Conservation (phyloP, 306 rosid genomes). For the Luffa aegyptiaca region DNA sequence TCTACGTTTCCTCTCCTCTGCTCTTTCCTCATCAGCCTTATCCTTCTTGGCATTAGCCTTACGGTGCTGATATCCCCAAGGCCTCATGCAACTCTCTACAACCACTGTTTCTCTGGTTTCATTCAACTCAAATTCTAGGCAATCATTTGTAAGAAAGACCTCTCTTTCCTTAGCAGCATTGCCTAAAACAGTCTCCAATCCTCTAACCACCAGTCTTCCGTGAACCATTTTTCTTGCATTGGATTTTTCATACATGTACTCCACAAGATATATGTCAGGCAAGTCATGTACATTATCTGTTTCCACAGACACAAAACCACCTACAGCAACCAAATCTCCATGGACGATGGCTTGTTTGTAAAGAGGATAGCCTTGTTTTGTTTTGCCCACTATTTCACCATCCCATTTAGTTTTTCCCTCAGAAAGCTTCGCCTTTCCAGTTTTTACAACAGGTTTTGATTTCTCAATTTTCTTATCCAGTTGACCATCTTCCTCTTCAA, state of each 20-base stretch:
- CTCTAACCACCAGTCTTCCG: constrained; percentile 66
- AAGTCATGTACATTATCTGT: constrained; percentile 36
- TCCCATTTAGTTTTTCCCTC: constrained; percentile 54
- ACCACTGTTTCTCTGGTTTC: constrained; percentile 35
- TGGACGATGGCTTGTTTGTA: constrained; percentile 39
- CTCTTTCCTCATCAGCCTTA: constrained; percentile 52
- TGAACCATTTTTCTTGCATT: constrained; percentile 67
- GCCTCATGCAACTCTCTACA: constrained; percentile 33
- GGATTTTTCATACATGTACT: constrained; percentile 69
- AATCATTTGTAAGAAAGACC: constrained; percentile 72
- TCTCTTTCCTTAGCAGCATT: constrained; percentile 82
- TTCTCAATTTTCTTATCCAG: constrained; percentile 28
- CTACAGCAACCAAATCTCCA: constrained; percentile 58
- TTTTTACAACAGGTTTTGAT: constrained; percentile 28
- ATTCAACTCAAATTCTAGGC: constrained; percentile 43
- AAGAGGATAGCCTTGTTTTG: constrained; percentile 41
- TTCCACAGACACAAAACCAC: constrained; percentile 61
- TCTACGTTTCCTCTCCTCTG: constrained; percentile 79
- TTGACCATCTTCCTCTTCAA: constrained; percentile 8
- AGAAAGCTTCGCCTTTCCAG: constrained; percentile 5
- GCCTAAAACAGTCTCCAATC: constrained; percentile 80
- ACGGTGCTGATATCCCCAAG: constrained; percentile 77
- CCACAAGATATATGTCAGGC: constrained; percentile 56
- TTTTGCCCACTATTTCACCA: constrained; percentile 43
- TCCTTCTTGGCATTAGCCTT: constrained; percentile 47